phyloP scores from a whole-genome alignment of 495 filamentous ascomycete species.

The Chaetomium fimeti region DNA sequence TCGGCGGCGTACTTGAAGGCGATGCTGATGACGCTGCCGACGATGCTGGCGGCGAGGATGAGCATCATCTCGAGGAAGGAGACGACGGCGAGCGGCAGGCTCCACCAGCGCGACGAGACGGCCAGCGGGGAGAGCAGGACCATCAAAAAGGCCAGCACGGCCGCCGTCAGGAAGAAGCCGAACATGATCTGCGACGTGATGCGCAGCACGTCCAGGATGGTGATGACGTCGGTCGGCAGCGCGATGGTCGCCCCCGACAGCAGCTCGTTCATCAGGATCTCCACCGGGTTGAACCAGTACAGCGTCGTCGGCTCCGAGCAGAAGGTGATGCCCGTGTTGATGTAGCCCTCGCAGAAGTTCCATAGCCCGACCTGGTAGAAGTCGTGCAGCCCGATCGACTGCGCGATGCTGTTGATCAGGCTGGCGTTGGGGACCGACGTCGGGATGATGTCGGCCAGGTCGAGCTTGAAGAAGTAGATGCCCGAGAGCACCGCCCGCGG shows the following conservation, averaged over 20 bases:
- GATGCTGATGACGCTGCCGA: slow-evolving; percentile 77
- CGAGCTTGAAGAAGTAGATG: slow-evolving; percentile 80
- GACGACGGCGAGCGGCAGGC: slow-evolving; percentile 53
- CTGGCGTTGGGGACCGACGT: slow-evolving; percentile 67
- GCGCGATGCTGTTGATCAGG: slow-evolving; percentile 86
- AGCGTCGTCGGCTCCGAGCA: slow-evolving; percentile 67
- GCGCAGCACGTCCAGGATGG: slow-evolving; percentile 69
- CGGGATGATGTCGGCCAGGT: slow-evolving; percentile 82
- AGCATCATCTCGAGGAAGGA: slow-evolving; percentile 64
- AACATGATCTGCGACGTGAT: slow-evolving; percentile 91
- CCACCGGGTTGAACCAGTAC: slow-evolving; percentile 89
- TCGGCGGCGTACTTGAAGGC: slow-evolving; percentile 73
- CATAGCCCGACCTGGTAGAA: slow-evolving; percentile 93
- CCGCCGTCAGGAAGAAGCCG: slow-evolving; percentile 72
- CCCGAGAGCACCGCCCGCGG: slow-evolving; percentile 56
- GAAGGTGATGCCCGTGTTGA: slow-evolving; percentile 65
- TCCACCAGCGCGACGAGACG: slow-evolving; percentile 49
- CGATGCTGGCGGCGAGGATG: slow-evolving; percentile 64
- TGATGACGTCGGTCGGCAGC: slow-evolving; percentile 67
- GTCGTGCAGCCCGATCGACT: slow-evolving; percentile 82
- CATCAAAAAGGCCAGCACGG: slow-evolving; percentile 64
- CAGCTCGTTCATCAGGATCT: slow-evolving; percentile 73
- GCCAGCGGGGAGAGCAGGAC: slow-evolving; percentile 44
- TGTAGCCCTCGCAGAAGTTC: slow-evolving; percentile 85
- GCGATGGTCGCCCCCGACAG: slow-evolving; percentile 80